Percentiles rank a stretch among this genome's conserved stretches.
These are phyloP conservation scores for Teunomyces funiuensis DNA, from an alignment of 805 yeast species.

Conservation along the genomic window DNA sequence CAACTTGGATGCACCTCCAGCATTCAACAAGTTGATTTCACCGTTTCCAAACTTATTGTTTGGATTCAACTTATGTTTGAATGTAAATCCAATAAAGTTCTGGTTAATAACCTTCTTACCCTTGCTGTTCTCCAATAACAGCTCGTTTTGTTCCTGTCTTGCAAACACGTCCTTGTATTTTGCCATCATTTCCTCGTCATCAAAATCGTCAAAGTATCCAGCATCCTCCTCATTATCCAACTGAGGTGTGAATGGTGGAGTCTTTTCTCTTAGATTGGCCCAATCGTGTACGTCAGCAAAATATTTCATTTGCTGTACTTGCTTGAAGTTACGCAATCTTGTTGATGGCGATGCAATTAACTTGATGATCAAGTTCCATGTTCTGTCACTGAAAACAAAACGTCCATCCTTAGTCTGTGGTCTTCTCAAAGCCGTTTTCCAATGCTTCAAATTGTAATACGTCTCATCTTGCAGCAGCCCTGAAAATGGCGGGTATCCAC, in stretches of 20 bases:
- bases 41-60: constrained; percentile 45
- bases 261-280: constrained; percentile 60
- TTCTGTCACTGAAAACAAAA: constrained; percentile 90
- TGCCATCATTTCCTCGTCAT: constrained; percentile 95
- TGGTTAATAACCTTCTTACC: constrained; percentile 40
- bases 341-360: constrained; percentile 77
- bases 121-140: constrained; percentile 63
- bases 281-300: constrained; percentile 78
- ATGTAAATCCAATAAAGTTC: constrained; percentile 92
- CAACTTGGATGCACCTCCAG: constrained; percentile 17
- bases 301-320: constrained; percentile 76
- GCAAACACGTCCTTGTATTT: constrained; percentile 96
- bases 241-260: constrained; percentile 97
- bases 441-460: constrained; percentile 85
- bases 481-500: constrained; percentile 96
- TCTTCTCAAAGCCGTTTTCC: constrained; percentile 85
- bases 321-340: constrained; percentile 76
- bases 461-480: constrained; percentile 95
- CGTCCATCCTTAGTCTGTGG: constrained; percentile 92
- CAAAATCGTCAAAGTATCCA: constrained; percentile 97
- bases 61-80: constrained; percentile 75
- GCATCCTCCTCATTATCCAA: constrained; percentile 97
- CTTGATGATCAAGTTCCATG: constrained; percentile 84
- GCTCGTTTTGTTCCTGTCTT: constrained; percentile 82
- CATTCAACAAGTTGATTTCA: constrained; percentile 36